Conservation (phyloP, 2,329 filamentous ascomycete species). For the Hypoxylon sp. region DNA sequence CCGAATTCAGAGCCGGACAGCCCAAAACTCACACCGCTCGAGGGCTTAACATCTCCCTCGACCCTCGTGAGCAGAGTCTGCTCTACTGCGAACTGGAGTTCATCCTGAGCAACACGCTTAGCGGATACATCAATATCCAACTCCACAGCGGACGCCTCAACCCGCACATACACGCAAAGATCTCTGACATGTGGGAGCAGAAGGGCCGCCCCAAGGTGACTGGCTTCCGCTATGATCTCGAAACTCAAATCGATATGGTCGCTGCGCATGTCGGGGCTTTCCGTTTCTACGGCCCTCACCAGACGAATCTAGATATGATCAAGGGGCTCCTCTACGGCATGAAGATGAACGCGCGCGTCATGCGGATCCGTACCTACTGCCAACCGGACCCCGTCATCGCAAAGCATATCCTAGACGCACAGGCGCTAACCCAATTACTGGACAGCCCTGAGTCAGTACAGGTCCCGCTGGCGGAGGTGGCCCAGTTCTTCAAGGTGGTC, state of each 20-base stretch:
- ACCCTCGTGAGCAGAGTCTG: slow-evolving; percentile 69
- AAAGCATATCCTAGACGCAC: slow-evolving; percentile 68
- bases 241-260: slow-evolving; percentile 71
- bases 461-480: slow-evolving; percentile 63
- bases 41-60: slow-evolving; percentile 63
- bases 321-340: slow-evolving; percentile 64
- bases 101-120: slow-evolving; percentile 63
- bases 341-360: slow-evolving; percentile 65
- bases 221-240: slow-evolving; percentile 70
- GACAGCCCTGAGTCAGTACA: slow-evolving; percentile 61
- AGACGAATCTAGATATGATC: slow-evolving; percentile 60
- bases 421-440: slow-evolving; percentile 64
- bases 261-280: slow-evolving; percentile 65
- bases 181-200: slow-evolving; percentile 65
- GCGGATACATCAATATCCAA: slow-evolving; percentile 66
- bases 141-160: slow-evolving; percentile 68
- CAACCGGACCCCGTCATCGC: slow-evolving; percentile 70
- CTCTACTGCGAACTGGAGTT: slow-evolving; percentile 72
- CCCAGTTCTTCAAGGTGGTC: slow-evolving; percentile 67
- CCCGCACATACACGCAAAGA: slow-evolving; percentile 63
- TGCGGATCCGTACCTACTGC: slow-evolving; percentile 69
- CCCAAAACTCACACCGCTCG: slow-evolving; percentile 52
- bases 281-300: slow-evolving; percentile 65
- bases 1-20: slow-evolving; percentile 54
- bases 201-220: slow-evolving; percentile 68